Base-by-base conservation (phyloP, 345 rosid genomes). In the Murraya paniculata region DNA sequence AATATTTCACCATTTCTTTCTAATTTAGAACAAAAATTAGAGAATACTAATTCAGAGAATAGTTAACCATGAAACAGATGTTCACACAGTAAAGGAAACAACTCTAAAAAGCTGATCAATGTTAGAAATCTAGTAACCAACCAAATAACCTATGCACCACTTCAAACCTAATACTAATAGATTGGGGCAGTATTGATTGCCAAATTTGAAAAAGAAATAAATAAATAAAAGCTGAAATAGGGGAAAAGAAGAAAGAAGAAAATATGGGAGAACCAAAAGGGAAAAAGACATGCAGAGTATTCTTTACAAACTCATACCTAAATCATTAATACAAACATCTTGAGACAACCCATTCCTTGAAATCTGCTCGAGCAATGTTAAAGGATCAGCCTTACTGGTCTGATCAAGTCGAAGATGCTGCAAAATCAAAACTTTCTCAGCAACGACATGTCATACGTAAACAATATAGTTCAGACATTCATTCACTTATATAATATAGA, bases 271-370 rank as follows among this genome's bases (percentile, higher is more conserved):
- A 64, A 64, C 11, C 14, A 71, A 28, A 58, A 22, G 25, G 4
- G 72, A 53, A 41, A 33, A 55, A 80, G 50, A 25, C 48, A 57
- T 27, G 58, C 35, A 38, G 62, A 77, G 45, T 74, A 73, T 74
- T 33, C 71, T 72, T 78, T 65, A 5, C 30, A 79, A 69, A 72
- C 14, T 74, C 78, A 13, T 94, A 96, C 98, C 99, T 75, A 96
- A 85, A 86, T 96, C 99, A 78, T 96, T 96, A 62, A 96, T 83
- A 75, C 98, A 96, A 71, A 89, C 90, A 81, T 88, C 92, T 85
- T 94, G 97, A 48, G 98, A 88, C 77, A 96, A 84, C 81, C 97
- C 98, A 71, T 82, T 81, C 83, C 68, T 84, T 57, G 93, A 86
- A 80, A 94, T 87, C 84, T 87, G 90, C 82, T 89, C 95, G 64